These are phyloP conservation scores for Stachybotrys chartarum DNA, from an alignment of 2,329 filamentous ascomycete genomes.

Conservation along the genomic window DNA sequence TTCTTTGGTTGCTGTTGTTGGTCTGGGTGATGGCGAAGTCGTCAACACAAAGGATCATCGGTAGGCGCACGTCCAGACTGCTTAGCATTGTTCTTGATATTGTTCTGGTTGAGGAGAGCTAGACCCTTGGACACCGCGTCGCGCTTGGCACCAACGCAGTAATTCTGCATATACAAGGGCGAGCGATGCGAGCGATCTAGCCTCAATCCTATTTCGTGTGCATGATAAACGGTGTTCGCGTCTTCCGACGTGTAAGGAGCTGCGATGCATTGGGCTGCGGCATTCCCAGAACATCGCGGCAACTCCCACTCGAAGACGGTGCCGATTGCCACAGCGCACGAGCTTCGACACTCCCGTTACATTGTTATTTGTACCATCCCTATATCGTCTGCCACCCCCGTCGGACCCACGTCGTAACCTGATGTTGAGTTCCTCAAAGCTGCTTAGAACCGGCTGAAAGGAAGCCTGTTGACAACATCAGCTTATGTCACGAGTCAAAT, in stretches of 20 bases:
- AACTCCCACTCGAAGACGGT: too few relatives aligned
- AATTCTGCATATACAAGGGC: not conserved
- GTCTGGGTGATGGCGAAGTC: not conserved
- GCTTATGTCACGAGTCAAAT: not conserved
- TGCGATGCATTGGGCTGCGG: too few relatives aligned
- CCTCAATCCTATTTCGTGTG: not conserved
- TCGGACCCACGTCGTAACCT: not conserved
- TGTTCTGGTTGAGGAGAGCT: not conserved
- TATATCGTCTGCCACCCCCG: too few relatives aligned
- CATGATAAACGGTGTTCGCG: not conserved
- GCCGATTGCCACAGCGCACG: too few relatives aligned
- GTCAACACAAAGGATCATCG: not conserved
- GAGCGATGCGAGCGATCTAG: not conserved
- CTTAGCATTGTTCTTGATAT: constrained; percentile 15
- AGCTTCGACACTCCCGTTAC: too few relatives aligned
- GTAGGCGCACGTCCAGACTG: constrained; percentile 2
- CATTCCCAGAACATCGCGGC: too few relatives aligned
- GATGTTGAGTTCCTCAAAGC: not conserved
- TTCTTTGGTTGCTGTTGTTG: not conserved
- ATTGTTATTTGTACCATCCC: too few relatives aligned
- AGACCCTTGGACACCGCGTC: not conserved
- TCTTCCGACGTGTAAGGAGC: too few relatives aligned
- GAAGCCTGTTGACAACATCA: constrained; percentile 17
- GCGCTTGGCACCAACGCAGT: not conserved
- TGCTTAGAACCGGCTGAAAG: constrained; percentile 22